These are phyloP conservation scores for Hypoxylon fragiforme DNA, from an alignment of 495 filamentous ascomycete species.

Conservation along the genomic window DNA sequence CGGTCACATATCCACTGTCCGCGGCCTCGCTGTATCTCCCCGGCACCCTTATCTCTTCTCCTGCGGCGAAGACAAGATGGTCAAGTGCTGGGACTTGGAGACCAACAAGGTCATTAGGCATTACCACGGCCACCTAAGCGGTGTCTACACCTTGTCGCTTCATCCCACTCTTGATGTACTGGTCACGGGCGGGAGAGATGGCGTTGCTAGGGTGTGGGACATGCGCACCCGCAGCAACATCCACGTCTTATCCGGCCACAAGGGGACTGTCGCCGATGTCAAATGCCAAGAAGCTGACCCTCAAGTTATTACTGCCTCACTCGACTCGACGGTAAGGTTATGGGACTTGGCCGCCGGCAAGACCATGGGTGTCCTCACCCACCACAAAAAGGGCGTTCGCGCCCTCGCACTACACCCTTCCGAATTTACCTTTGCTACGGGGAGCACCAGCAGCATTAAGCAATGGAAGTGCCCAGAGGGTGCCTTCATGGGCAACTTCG, in stretches of 20 bases:
- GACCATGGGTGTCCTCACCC: conserved; percentile 92
- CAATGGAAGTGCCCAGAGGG: conserved; percentile 99
- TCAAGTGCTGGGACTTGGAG: conserved; percentile 99
- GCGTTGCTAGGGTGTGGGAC: conserved; percentile 94
- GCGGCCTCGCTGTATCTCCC: conserved; percentile 89
- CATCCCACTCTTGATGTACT: conserved; percentile 95
- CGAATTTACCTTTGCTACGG: conserved; percentile 96
- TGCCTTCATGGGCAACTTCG: conserved; percentile 99
- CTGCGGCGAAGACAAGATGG: conserved; percentile 99
- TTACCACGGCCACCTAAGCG: conserved; percentile 96
- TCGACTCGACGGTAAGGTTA: conserved; percentile 89
- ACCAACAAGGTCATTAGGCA: conserved; percentile 98
- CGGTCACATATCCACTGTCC: conserved; percentile 95
- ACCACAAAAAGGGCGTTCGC: conserved; percentile 97
- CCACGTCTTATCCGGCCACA: conserved; percentile 90
- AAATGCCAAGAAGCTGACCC: conserved; percentile 96
- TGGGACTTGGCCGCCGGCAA: conserved; percentile 98
- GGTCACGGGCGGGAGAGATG: conserved; percentile 93
- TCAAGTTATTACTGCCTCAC: conserved; percentile 87
- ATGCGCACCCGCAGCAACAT: conserved; percentile 96
- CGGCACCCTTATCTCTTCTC: conserved; percentile 97
- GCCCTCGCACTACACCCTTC: conserved; percentile 82
- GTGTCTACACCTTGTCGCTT: conserved; percentile 87
- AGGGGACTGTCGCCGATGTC: conserved; percentile 82
- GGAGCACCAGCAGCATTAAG: conserved; percentile 91